phyloP scores from a whole-genome alignment of 352 stramenopile genomes.

The Globisporangium perplexum region DNA sequence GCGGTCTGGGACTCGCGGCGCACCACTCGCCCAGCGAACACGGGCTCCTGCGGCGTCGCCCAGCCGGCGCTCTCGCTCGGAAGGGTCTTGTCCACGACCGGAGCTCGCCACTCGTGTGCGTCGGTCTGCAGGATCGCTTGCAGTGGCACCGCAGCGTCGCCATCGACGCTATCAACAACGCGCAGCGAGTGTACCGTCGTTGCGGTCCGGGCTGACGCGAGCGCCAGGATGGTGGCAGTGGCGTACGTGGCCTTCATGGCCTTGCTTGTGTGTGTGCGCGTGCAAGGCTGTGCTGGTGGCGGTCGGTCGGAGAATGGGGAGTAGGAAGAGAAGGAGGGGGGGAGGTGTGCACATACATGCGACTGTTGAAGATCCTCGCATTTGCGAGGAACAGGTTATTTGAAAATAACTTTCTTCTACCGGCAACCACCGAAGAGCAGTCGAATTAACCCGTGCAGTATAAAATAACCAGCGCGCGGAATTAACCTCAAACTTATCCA shows the following conservation, averaged over 20 bases:
- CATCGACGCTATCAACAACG: neutral
- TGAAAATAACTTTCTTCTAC: neutral
- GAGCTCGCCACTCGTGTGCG: conserved; percentile 3
- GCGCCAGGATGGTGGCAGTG: neutral
- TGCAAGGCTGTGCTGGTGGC: neutral
- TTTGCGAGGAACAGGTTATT: neutral
- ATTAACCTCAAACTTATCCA: too few relatives aligned
- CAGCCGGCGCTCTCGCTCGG: neutral
- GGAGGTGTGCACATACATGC: neutral
- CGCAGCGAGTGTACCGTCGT: neutral
- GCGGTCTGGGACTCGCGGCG: neutral
- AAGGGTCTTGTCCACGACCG: conserved; percentile 5
- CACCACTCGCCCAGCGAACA: neutral
- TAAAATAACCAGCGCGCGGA: too few relatives aligned
- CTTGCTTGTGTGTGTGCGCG: too few relatives aligned
- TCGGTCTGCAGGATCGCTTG: neutral
- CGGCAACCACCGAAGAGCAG: too few relatives aligned
- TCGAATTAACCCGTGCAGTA: too few relatives aligned
- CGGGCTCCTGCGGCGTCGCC: neutral
- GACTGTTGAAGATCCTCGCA: neutral
- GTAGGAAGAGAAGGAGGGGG: too few relatives aligned
- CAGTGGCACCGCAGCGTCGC: neutral
- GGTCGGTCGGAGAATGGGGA: neutral
- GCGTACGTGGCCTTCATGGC: too few relatives aligned
- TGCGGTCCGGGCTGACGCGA: neutral